Evolutionary conservation across 352 stramenopile genomes (phyloP), one percentile per base, ranked within the genome.

Genomic region (Globisporangium ultimum): DNA sequence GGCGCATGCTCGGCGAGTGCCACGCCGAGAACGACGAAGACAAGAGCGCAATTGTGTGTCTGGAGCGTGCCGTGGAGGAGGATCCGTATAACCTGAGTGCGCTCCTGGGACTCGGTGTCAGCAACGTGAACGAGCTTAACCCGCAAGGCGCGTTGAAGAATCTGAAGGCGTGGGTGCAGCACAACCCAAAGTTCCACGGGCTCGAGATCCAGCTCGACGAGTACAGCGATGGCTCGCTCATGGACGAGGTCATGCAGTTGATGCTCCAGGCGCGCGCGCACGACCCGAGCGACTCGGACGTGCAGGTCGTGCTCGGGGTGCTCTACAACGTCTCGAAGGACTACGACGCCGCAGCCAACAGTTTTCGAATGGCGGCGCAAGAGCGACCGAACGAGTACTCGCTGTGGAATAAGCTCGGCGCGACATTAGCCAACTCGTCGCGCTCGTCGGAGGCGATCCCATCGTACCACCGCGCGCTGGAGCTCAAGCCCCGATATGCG

Each of bases 351-450:
- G 96, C 97, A 12, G 89, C 95, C 4, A 68, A 76, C 15, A 88
- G 84, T 17, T 98, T 99, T 63, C 85, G 83, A 51, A 68, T 70
- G 54, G 95, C 96, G 6, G 77, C 95, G 0, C 66, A 88, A 24
- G 73, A 74, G 40, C 78, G 82, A 10, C 92, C 95, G 10, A 71
- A 95, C 54, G 95, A 99, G 69, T 98, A 99, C 81, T 87, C 94
- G 56, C 70, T 99, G n/a, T 98, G 92, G 84, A 99, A 99, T 71
- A 99, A 99, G 74, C 78, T 99, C 18, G 97, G 97, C 38, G 97
- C 97, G 11, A 99, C 97, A 18, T 70, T 99, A 34, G 96, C 97
- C 15, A 99, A 99, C 71, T 93, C 89, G 32, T 96, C 93, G 65
- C 82, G 85, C 55, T 98, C 89, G 48, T 84, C 96, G 7, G 84